Evolutionary conservation across 371 early-diverging fungal genomes (phyloP), one percentile per base, ranked within the genome.

Genomic region (Haplosporangium sp.): DNA sequence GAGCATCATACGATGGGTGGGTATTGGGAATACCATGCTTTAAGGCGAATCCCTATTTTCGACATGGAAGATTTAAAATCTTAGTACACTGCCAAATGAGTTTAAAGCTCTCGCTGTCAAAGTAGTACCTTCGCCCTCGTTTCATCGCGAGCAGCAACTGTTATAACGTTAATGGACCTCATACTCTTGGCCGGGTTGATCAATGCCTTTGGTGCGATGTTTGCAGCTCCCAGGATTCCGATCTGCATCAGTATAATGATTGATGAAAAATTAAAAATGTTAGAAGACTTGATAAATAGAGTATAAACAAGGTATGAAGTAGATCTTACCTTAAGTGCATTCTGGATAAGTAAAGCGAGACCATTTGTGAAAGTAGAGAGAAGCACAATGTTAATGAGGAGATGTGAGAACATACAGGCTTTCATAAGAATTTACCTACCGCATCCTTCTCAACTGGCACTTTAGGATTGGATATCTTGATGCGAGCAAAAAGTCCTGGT

Each of bases 161-260:
- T 82, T 13, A 75, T 76, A 35, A 72, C 66, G n/a, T 68, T 63
- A 35, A 74, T 77, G 42, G 70, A 63, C 5, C 67, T 48, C 57
- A 83, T 64, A 6, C 39, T 59, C 62, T 70, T 67, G 5, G 76
- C 77, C 10, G 88, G 86, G 38, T 67, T 42, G 38, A 79, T 78
- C 19, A 83, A 38, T 0, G 84, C 83, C 2, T 35, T 37, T 0
- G 85, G 88, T 9, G 82, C 84, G 48, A 88, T 88, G 52, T 71
- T 83, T n/a, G 85, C 84, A 7, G 84, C 85, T 9, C 85, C 85
- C 3, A 87, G 73, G 45, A 85, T 77, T 40, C 86, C 87, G 44
- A 85, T 75, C 34, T 38, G 39, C 13, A 10, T 27, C 27, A 27
- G 27, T 27, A 27, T 27, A 27, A 27, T 27, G 27, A 27, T 27